These are phyloP conservation scores for Coniella lustricola DNA, from an alignment of 2,329 filamentous ascomycete species.

Conservation along the genomic window DNA sequence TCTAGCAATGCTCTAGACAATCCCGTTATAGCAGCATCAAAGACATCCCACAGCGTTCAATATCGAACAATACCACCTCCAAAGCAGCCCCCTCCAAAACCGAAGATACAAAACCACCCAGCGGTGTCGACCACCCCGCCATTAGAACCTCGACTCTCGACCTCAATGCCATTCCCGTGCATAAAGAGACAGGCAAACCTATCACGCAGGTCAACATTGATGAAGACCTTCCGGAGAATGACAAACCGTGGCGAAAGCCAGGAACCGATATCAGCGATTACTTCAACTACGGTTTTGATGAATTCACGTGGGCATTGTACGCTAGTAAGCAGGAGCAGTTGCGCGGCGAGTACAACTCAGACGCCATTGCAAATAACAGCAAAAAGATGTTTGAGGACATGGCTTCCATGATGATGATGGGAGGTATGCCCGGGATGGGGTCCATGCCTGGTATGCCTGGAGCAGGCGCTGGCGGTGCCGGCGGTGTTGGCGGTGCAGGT, in stretches of 20 bases:
- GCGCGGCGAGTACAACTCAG: constrained; percentile 66
- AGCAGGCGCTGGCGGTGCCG: constrained; percentile 24
- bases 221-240: constrained; percentile 66
- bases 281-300: constrained; percentile 98
- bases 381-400: constrained; percentile 76
- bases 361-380: constrained; percentile 53
- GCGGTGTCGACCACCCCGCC: constrained; percentile 38
- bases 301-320: constrained; percentile 96
- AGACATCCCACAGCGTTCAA: constrained; percentile 55
- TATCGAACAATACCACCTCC: constrained; percentile 41
- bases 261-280: constrained; percentile 94
- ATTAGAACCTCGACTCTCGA: constrained; percentile 77
- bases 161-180: constrained; percentile 73
- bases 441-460: constrained; percentile 33
- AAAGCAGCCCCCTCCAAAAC: constrained; percentile 38
- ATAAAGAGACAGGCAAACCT: constrained; percentile 73
- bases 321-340: constrained; percentile 80
- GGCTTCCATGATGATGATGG: constrained; percentile 61
- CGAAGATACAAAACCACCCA: constrained; percentile 6
- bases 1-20: constrained; percentile 36
- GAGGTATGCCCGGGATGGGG: constrained; percentile 31
- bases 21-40: constrained; percentile 58
- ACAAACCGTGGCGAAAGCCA: constrained; percentile 92
- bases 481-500: constrained; percentile 23
- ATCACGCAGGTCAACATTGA: constrained; percentile 71